These are phyloP conservation scores for Bisporella sp. DNA, from an alignment of 2,329 filamentous ascomycete species.

Conservation along the genomic window DNA sequence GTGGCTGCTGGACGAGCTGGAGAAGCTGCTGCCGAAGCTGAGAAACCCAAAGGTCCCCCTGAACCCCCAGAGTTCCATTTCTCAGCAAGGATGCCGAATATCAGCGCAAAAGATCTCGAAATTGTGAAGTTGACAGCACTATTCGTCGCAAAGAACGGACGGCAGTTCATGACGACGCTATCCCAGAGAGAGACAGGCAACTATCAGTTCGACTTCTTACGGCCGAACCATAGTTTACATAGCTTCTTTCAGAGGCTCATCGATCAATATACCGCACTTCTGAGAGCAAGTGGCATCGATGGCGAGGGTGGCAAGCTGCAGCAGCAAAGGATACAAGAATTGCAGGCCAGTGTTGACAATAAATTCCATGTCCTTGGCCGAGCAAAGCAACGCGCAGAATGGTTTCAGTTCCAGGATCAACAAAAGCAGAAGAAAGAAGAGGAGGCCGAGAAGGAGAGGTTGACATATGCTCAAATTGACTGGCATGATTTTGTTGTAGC, in stretches of 20 bases:
- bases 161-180: constrained; percentile 83
- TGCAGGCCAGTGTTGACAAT: constrained; percentile 70
- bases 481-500: constrained; percentile 98
- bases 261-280: constrained; percentile 82
- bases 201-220: constrained; percentile 92
- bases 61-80: constrained; percentile 86
- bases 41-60: constrained; percentile 74
- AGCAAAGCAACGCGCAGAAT: constrained; percentile 81
- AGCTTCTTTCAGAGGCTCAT: constrained; percentile 90
- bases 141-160: constrained; percentile 88
- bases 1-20: constrained; percentile 68
- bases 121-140: constrained; percentile 72
- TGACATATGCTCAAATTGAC: constrained; percentile 77
- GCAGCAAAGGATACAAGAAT: constrained; percentile 62
- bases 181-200: constrained; percentile 86
- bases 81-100: constrained; percentile 93
- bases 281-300: constrained; percentile 61
- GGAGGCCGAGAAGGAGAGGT: constrained; percentile 72
- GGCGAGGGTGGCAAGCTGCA: constrained; percentile 58
- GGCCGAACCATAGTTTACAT: constrained; percentile 91
- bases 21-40: constrained; percentile 48
- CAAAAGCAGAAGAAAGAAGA: constrained; percentile 88
- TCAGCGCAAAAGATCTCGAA: constrained; percentile 87
- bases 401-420: constrained; percentile 73
- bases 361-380: constrained; percentile 73